Conservation (phyloP, 805 yeast genomes). For the Lipomyces kockii region DNA sequence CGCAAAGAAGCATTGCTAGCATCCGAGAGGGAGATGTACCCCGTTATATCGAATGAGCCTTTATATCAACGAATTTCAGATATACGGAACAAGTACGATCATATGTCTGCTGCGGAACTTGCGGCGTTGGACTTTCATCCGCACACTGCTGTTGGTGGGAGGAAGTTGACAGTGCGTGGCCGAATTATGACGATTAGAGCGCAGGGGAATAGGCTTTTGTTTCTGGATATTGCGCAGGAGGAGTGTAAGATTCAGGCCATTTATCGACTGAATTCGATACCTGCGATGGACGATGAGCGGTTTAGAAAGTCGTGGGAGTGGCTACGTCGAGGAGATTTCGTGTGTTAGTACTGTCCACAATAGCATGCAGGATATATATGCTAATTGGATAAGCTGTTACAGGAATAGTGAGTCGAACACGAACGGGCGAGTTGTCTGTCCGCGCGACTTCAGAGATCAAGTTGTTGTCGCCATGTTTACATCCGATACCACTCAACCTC, state of each 20-base stretch:
- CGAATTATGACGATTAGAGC: constrained; percentile 61
- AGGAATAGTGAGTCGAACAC: constrained; percentile 78
- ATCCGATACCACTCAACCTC: constrained; percentile 69
- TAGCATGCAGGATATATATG: background rate
- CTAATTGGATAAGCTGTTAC: constrained; percentile 46
- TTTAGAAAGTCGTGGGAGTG: constrained; percentile 48
- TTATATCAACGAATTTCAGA: constrained; percentile 10
- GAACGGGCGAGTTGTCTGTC: constrained; percentile 77
- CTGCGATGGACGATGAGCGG: constrained; percentile 50
- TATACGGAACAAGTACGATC: constrained; percentile 13
- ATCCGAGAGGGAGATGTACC: constrained; percentile 20
- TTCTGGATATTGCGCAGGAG: constrained; percentile 72
- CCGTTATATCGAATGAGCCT: constrained; percentile 15
- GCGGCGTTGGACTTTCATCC: background rate
- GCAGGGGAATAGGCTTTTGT: constrained; percentile 70
- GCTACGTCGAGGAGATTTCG: constrained; percentile 72
- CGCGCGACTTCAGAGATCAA: constrained; percentile 56
- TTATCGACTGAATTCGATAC: constrained; percentile 56
- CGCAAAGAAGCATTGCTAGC: constrained; percentile 21
- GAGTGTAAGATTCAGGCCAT: constrained; percentile 60
- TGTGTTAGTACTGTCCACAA: constrained; percentile 43
- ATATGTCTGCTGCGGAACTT: constrained; percentile 18
- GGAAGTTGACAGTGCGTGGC: constrained; percentile 54
- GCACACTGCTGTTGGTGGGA: background rate
- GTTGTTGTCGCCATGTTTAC: constrained; percentile 70